Base-by-base conservation (phyloP, 495 filamentous ascomycete species). In the Lasiosphaeria ovina region DNA sequence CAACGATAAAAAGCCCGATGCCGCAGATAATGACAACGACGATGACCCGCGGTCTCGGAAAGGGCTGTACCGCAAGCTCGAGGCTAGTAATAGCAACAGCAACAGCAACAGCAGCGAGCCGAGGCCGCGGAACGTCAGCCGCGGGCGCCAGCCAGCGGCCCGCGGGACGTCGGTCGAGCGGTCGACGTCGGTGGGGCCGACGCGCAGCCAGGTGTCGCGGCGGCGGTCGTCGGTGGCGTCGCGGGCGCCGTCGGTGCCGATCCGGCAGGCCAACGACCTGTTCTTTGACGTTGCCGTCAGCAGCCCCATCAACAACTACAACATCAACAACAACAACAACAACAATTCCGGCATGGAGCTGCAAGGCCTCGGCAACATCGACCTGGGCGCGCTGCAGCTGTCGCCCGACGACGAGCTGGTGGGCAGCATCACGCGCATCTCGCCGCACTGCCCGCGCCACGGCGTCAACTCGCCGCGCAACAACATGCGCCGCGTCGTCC, bases 111-210 rank as follows among this genome's bases (percentile, higher is more conserved):
- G 32, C 11, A 10, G 6, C 10, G 5, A 10, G 11, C 35, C 17
- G 5, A 48, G 32, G 16, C 44, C 32, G 33, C 44, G 38, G 11
- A 12, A 44, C 38, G 61, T 62, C 8, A 66, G 65, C 57, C 54
- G 65, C 12, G 63, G 61, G 14, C 44, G 61, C 35, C 68, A 68
- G 31, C 62, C 62, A 11, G 54, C 17, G 2, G 60, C 61, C 1
- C 34, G 56, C 38, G 60, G 50, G 10, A 61, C 66, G 5, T 63
- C 63, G 0, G 54, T 61, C 7, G 62, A 64, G 50, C 62, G 57
- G 3, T 64, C 62, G 4, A 45, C 35, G n/a, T 58, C 58, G 8
- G 51, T 61, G 16, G 58, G 58, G 8, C 35, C 54, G 4, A 60
- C 40, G 40, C 44, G 54, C 9, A 57, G 45, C 31, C 50, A 60